Base-by-base conservation (phyloP, 2,329 filamentous ascomycete genomes). In the Coniochaeta pulveracea region DNA sequence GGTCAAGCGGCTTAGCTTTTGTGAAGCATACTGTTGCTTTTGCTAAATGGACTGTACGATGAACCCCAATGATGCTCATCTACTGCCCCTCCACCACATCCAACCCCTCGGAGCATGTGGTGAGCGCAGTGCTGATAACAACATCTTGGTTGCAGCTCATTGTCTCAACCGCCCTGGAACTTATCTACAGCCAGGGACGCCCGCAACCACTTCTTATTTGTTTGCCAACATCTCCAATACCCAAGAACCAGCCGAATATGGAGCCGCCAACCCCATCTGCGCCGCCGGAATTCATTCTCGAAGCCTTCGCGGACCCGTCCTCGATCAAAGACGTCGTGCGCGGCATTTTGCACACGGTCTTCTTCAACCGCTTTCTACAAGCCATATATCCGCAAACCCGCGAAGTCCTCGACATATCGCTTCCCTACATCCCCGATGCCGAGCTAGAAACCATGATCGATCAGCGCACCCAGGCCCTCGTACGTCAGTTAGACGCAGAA, bases 281-380 rank as follows among this genome's bases (percentile, higher is more conserved):
- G n/a, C n/a, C 84, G 38, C 85, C 85, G 48, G 86, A 95, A 60
- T 94, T 93, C 63, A 85, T 84, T 45, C 74, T 98, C 54, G 88
- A 95, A 55, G 80, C 93, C 51, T 93, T 95, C 55, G 84, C 88
- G 38, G 91, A 96, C 59, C 84, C 85, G 33, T 74, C 76, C 26
- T 91, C 82, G 35, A 85, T 95, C 44, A 85, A 83, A 56, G 89
- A 96, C 53, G 81, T 96, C 35, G 79, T 96, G 41, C 88, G 89
- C 76, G 89, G 83, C 42, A 83, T 95, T 54, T 72, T 96, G 32
- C 88, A 95, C 57, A 93, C 88, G 33, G 95, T 96, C 56, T 98
- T 96, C 75, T 96, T 96, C 71, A 88, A 95, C 64, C 82, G 91
- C 51, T 93, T 89, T 72, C 95, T 96, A 66, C 85, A 85, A 37